These are phyloP conservation scores for Talaromyces liani DNA, from an alignment of 495 filamentous ascomycete species.

Conservation along the genomic window DNA sequence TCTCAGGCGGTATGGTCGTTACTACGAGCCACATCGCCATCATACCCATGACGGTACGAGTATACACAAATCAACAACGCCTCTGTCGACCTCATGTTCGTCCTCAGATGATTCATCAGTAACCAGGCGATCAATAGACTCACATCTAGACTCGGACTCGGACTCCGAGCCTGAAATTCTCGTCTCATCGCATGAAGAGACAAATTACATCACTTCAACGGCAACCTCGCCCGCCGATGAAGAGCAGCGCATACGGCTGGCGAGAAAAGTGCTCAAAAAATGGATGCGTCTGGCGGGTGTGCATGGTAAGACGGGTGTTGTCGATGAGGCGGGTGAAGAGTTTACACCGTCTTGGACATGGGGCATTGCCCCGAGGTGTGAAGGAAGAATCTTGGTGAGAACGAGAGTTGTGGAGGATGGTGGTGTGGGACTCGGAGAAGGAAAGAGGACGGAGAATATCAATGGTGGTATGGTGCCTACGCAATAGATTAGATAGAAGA, in stretches of 20 bases:
- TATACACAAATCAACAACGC: not conserved
- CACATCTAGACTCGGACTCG: conserved; percentile 35
- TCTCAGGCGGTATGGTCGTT: conserved; percentile 6
- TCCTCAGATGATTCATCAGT: conserved; percentile 1
- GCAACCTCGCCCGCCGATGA: conserved; percentile 32
- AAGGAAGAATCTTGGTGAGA: conserved; percentile 60
- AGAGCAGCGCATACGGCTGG: conserved; percentile 36
- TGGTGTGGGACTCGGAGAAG: not conserved
- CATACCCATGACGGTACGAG: not conserved
- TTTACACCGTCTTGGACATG: conserved; percentile 69
- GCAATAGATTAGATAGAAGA: not conserved
- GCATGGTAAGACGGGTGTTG: conserved; percentile 28
- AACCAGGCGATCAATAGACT: not conserved
- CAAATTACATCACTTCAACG: conserved; percentile 34
- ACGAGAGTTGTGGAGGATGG: conserved; percentile 1
- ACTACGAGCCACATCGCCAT: conserved; percentile 3
- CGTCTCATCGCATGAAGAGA: conserved; percentile 24
- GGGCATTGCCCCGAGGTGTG: conserved; percentile 65
- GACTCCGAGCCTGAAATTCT: conserved; percentile 37
- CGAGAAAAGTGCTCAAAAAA: conserved; percentile 55
- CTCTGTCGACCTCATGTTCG: not conserved
- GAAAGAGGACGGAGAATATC: conserved; percentile 37
- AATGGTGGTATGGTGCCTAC: conserved; percentile 9
- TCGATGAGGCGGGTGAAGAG: conserved; percentile 45
- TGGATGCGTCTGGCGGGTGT: conserved; percentile 70